Percentiles rank a stretch among this genome's conserved stretches.
These are phyloP conservation scores for Mikania micrantha DNA, from an alignment of 129 eudicot genomes.

Conservation along the genomic window DNA sequence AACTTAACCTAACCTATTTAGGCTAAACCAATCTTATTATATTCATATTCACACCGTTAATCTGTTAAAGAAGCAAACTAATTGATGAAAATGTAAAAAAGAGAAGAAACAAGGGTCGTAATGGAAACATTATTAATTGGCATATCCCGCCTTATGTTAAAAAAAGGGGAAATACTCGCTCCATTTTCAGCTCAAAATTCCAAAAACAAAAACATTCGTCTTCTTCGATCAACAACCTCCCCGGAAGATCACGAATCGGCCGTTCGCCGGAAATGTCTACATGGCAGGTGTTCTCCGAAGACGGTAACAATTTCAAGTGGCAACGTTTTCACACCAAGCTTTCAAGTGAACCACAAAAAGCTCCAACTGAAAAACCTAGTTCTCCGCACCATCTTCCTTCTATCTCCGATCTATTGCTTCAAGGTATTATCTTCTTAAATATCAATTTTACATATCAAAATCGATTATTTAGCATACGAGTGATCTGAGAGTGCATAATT, in stretches of 20 bases:
- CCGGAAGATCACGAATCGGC: slow-evolving; percentile 24
- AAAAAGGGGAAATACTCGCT: not conserved
- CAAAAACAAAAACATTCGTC: not conserved
- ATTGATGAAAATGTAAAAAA: not conserved
- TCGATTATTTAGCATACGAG: not conserved
- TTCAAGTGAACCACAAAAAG: slow-evolving; percentile 25
- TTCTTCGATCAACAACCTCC: not conserved
- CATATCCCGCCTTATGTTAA: slow-evolving; percentile 37
- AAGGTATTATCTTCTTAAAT: slow-evolving; percentile 19
- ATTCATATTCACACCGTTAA: not conserved
- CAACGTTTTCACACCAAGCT: slow-evolving; percentile 34
- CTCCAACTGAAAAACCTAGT: slow-evolving; percentile 24
- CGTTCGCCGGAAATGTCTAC: slow-evolving; percentile 50
- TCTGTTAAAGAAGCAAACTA: not conserved
- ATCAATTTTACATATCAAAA: not conserved
- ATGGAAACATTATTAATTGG: not conserved
- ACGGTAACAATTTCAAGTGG: slow-evolving; percentile 60
- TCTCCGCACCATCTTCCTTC: slow-evolving; percentile 29
- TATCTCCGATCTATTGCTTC: slow-evolving; percentile 20
- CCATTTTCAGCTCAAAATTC: slow-evolving; percentile 14
- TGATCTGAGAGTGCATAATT: not conserved
- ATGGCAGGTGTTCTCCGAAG: slow-evolving; percentile 62
- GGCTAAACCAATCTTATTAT: no score
- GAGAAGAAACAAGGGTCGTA: not conserved
- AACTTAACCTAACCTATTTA: no score